A percentile compares a stretch with the other conserved stretches of the same genome.
These are phyloP conservation scores for Rubus idaeus DNA, from an alignment of 306 rosid species.

Conservation along the genomic window DNA sequence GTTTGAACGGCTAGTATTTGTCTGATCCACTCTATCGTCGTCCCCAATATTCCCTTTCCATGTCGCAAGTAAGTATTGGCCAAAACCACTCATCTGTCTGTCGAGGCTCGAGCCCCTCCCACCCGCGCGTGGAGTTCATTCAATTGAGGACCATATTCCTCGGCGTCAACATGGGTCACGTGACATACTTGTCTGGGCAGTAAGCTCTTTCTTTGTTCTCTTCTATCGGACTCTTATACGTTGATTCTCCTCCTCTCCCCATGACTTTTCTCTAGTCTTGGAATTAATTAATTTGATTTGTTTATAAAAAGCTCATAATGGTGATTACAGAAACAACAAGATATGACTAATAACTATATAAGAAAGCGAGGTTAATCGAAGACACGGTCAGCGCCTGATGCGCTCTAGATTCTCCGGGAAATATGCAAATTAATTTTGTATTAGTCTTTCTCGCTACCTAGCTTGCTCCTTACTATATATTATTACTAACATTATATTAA, in stretches of 20 bases:
- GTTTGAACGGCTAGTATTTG: constrained; percentile 54
- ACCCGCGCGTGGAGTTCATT: constrained; percentile 45
- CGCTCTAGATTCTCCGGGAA: constrained; percentile 99
- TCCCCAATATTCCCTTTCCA: constrained; percentile 93
- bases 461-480: not conserved
- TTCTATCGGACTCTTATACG: constrained; percentile 32
- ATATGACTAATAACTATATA: not conserved
- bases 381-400: constrained; percentile 99
- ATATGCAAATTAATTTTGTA: constrained; percentile 29
- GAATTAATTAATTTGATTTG: not conserved
- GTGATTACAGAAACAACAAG: constrained; percentile 49
- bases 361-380: constrained; percentile 36
- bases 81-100: constrained; percentile 27
- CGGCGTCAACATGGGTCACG: constrained; percentile 90
- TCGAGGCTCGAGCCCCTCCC: constrained; percentile 38
- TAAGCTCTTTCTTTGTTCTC: constrained; percentile 37
- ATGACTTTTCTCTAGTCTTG: not conserved
- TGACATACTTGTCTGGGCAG: constrained; percentile 55
- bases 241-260: constrained; percentile 22
- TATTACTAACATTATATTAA: too few relatives aligned
- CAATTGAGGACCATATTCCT: constrained; percentile 43
- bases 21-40: constrained; percentile 41
- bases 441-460: constrained; percentile 7
- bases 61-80: constrained; percentile 49
- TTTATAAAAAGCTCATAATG: constrained; percentile 6